phyloP scores from a whole-genome alignment of 129 eudicot genomes.

The Flaveria robusta region DNA sequence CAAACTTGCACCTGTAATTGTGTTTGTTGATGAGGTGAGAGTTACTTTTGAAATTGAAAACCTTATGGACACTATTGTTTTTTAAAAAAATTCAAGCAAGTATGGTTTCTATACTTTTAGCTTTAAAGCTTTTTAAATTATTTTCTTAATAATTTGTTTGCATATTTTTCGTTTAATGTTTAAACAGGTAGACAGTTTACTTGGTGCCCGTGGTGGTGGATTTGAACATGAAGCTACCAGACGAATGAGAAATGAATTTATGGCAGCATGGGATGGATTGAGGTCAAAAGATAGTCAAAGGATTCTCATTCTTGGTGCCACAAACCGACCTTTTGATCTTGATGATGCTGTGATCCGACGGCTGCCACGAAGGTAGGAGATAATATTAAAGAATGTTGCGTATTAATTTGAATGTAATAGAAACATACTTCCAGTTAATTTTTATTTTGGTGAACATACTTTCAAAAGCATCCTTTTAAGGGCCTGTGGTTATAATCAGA shows the following conservation, averaged over 20 bases:
- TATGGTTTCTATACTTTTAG: not conserved
- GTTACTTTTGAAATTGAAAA: conserved; percentile 4
- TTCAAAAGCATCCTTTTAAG: not conserved
- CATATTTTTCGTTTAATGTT: conserved; percentile 1
- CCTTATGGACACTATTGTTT: not conserved
- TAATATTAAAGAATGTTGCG: not conserved
- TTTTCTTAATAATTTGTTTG: not conserved
- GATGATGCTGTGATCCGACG: conserved; percentile 99
- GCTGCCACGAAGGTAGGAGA: conserved; percentile 83
- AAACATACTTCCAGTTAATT: not conserved
- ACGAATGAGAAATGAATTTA: conserved; percentile 95
- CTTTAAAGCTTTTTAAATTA: not conserved
- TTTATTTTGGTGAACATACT: not conserved
- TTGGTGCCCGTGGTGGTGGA: conserved; percentile 98
- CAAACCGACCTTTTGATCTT: conserved; percentile 97
- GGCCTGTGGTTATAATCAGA: not conserved
- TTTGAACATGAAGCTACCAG: conserved; percentile 99
- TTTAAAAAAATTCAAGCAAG: not conserved
- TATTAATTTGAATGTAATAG: not conserved
- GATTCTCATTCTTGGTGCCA: conserved; percentile 95
- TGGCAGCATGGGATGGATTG: conserved; percentile 99
- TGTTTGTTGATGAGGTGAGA: conserved; percentile 96
- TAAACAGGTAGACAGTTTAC: conserved; percentile 91
- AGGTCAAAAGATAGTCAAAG: conserved; percentile 95
- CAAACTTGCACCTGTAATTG: conserved; percentile 95